Evolutionary conservation across 176 grass and related monocot genomes (phyloP), one percentile per base, ranked within the genome.

Genomic region (Microstegium vimineum): DNA sequence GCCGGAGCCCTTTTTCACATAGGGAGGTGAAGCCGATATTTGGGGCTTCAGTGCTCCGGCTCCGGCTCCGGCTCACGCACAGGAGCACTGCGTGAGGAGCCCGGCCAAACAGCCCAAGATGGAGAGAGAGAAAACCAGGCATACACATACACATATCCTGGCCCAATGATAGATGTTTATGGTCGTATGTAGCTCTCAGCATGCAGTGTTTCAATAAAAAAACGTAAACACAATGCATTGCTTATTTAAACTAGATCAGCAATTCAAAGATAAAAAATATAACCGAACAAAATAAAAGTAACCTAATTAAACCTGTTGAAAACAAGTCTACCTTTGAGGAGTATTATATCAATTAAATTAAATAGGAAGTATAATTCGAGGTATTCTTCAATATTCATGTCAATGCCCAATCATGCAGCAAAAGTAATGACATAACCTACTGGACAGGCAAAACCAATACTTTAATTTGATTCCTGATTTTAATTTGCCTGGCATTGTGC

Each of bases 401-500:
- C 71, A 56, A 66, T 69, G 26, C 11, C 25, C 35, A 81, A 81
- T 67, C 25, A 75, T 59, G 30, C 36, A 73, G 27, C 18, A 36
- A 59, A 81, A 81, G 66, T 56, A 34, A 59, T 37, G 20, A 15
- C 25, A 26, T 75, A 75, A 81, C 10, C 78, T 34, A 62, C 12
- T 34, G 18, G 69, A 62, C 12, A 73, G 13, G 69, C 60, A 23
- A 47, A 17, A 33, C 1, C 31, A 82, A 36, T 66, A 51, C 70
- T 32, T 5, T n/a, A 5, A 30, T 69, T 42, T 34, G 16, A n/a
- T 54, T 77, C 26, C 51, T 70, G 25, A 74, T 79, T 78, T 79
- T 62, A 69, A 88, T 92, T 86, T 75, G 61, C 77, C 78, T 33
- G 62, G 33, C 32, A 57, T 4, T 57, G 31, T 71, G 51, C 73